phyloP scores from a whole-genome alignment of 768 basidiomycete genomes.

The Daedalea quercina region DNA sequence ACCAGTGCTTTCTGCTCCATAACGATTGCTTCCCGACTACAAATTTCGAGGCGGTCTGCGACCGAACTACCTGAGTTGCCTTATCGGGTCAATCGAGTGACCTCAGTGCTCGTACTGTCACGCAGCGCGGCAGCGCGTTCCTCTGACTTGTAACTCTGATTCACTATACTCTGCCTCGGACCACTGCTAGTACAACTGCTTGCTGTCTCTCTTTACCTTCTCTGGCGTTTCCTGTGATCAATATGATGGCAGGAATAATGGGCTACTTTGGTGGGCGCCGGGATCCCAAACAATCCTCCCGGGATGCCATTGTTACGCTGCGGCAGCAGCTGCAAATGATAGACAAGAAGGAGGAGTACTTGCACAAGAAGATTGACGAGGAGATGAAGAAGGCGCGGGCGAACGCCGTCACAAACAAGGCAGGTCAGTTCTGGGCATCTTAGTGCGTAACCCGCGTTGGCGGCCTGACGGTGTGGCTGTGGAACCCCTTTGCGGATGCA shows the following conservation, averaged over 20 bases:
- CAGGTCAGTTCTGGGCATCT: slow-evolving; percentile 51
- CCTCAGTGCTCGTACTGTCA: slow-evolving; percentile 4
- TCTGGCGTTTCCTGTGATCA: not conserved
- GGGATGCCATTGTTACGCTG: slow-evolving; percentile 89
- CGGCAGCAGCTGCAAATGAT: slow-evolving; percentile 94
- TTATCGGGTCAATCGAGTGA: slow-evolving; percentile 25
- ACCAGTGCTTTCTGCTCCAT: not conserved
- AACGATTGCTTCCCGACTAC: not conserved
- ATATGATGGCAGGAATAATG: slow-evolving; percentile 74
- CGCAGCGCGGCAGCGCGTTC: not conserved
- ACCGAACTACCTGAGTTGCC: slow-evolving; percentile 10
- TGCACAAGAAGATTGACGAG: slow-evolving; percentile 95
- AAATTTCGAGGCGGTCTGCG: not conserved
- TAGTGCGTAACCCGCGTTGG: not conserved
- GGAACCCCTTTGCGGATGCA: slow-evolving; percentile 23
- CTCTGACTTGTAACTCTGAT: not conserved
- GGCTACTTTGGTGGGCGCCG: slow-evolving; percentile 83
- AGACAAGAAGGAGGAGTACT: slow-evolving; percentile 98
- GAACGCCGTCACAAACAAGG: slow-evolving; percentile 91
- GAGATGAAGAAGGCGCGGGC: slow-evolving; percentile 87
- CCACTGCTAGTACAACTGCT: not conserved
- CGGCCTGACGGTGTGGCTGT: not conserved
- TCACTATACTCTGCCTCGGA: not conserved
- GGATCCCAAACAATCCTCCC: slow-evolving; percentile 77
- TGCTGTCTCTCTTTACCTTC: not conserved